phyloP scores from a whole-genome alignment of 148 eudicot genomes.

The Amaranthus hypochondriacus region DNA sequence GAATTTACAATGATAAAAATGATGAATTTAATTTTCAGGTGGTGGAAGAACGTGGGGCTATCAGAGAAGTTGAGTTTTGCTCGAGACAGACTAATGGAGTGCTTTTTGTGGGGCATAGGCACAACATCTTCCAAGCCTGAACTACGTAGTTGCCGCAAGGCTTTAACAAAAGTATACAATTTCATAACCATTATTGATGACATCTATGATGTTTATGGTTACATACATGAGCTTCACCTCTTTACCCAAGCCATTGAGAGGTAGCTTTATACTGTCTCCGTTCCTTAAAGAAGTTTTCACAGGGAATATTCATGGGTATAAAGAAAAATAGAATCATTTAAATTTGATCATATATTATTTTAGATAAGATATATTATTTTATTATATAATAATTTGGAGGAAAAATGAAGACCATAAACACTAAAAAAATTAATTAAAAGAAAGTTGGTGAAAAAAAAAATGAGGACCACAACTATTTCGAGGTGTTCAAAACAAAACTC shows the following conservation, averaged over 20 bases:
- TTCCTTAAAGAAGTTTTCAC: too few relatives aligned
- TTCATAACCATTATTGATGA: slow-evolving; percentile 26
- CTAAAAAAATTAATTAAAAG: too few relatives aligned
- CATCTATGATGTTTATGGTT: slow-evolving; percentile 27
- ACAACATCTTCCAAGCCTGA: slow-evolving; percentile 10
- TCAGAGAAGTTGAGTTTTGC: slow-evolving; percentile 19
- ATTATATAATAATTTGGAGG: too few relatives aligned
- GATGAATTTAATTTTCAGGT: neutral
- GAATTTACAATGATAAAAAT: too few relatives aligned
- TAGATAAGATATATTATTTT: too few relatives aligned
- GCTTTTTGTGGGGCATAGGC: slow-evolving; percentile 15
- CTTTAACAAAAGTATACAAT: slow-evolving; percentile 5
- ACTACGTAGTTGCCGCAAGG: slow-evolving; percentile 13
- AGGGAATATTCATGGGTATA: too few relatives aligned
- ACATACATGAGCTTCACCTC: slow-evolving; percentile 25
- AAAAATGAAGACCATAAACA: too few relatives aligned
- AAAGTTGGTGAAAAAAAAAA: too few relatives aligned
- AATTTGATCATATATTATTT: too few relatives aligned
- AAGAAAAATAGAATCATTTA: too few relatives aligned
- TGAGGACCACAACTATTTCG: too few relatives aligned
- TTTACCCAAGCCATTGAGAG: slow-evolving; percentile 29
- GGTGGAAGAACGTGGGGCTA: slow-evolving; percentile 18
- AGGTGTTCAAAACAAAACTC: too few relatives aligned
- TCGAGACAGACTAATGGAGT: slow-evolving; percentile 11
- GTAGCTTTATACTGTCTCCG: neutral